Base-by-base conservation (phyloP, 2,329 filamentous ascomycete species). In the Aspergillus sp. region DNA sequence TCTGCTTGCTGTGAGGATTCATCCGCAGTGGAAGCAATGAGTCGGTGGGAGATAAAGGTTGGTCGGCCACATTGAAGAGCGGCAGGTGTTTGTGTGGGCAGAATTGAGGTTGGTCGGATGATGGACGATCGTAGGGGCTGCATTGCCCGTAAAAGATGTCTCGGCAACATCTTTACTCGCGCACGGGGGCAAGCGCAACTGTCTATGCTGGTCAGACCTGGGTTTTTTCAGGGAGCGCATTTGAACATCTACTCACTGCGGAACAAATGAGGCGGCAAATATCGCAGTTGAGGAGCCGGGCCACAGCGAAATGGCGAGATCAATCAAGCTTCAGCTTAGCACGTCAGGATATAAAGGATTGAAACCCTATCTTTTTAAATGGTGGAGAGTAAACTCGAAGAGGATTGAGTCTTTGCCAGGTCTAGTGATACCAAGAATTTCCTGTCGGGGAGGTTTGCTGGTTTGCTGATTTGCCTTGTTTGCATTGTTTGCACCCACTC, bases 401-500 rank as follows among this genome's bases (percentile, higher is more conserved):
- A 25, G 12, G 11, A 19, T 4, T 27, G 15, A 25, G 6, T 45
- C 17, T 48, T 31, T n/a, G 45, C 5, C n/a, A n/a, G 17, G 8
- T 15, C 21, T 14, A 17, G 21, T 8, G 39, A 17, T 43, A 19
- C 17, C 23, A 41, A 25, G 49, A 52, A 43, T 52, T 43, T 52
- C 27, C 23, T 19, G 62, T 65, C 59, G 61, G 68, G 68, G 72
- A 70, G 70, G 71, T 72, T 68, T 66, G 50, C 54, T 40, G 47
- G 45, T 25, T 35, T 31, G 27, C 9, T 31, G 27, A 31, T 31
- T 31, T 31, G 27, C 27, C 37, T 39, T 62, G 66, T 70, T 70
- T 71, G 69, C 66, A 67, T 44, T 63, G 66, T 73, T 73, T 73
- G 70, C 67, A 70, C 12, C 7, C 25, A 11, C 17, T 9, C 31